Conservation (phyloP, 352 stramenopile genomes). For the Phytophthora vignae region DNA sequence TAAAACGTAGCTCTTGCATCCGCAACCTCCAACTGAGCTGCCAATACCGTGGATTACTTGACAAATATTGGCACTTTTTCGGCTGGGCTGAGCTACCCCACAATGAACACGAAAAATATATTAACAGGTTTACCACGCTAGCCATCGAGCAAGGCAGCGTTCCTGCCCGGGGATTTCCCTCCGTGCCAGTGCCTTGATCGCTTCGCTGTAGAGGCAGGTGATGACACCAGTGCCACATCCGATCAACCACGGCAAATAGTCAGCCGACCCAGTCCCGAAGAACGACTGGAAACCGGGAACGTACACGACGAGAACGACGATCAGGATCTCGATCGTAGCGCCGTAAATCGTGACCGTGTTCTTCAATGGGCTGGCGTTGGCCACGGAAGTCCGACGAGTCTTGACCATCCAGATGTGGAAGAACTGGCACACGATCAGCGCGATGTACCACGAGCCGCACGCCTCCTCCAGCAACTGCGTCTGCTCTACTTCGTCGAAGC, state of each 20-base stretch:
- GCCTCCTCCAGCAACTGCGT: conserved; percentile 62
- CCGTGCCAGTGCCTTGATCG: conserved; percentile 42
- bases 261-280: conserved; percentile 42
- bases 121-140: conserved; percentile 32
- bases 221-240: conserved; percentile 39
- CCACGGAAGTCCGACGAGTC: conserved; percentile 79
- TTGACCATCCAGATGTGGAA: conserved; percentile 88
- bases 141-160: conserved; percentile 20
- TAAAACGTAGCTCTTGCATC: too few relatives aligned
- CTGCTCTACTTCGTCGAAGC: conserved; percentile 53
- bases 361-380: conserved; percentile 77
- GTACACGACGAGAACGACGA: conserved; percentile 59
- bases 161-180: conserved; percentile 35
- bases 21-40: too few relatives aligned
- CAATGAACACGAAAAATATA: too few relatives aligned
- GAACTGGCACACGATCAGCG: conserved; percentile 83
- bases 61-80: too few relatives aligned
- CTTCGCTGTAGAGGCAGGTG: conserved; percentile 52
- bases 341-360: conserved; percentile 80
- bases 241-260: conserved; percentile 62
- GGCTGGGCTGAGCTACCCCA: too few relatives aligned
- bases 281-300: conserved; percentile 53
- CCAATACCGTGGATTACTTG: too few relatives aligned
- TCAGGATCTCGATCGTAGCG: conserved; percentile 44
- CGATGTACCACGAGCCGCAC: conserved; percentile 75